Base-by-base conservation (phyloP, 768 basidiomycete species). In the Mycena indigotica region DNA sequence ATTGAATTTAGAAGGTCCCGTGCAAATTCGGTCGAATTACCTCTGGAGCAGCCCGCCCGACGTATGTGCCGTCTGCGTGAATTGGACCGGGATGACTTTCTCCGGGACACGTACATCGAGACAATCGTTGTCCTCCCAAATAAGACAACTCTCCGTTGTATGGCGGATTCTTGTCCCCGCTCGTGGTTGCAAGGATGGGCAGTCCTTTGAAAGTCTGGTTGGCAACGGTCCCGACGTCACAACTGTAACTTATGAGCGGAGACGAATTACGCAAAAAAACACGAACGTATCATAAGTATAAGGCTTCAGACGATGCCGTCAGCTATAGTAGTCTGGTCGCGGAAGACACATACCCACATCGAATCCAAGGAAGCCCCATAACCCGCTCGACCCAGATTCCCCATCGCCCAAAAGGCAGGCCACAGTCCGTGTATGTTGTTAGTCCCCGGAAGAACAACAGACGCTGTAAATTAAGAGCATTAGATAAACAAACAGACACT, bases 1-100 rank as follows among this genome's bases (percentile, higher is more conserved):
- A n/a, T n/a, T n/a, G n/a, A n/a, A n/a, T n/a, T n/a, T n/a, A n/a
- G n/a, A n/a, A n/a, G n/a, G n/a, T n/a, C n/a, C n/a, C n/a, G n/a
- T n/a, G n/a, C n/a, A n/a, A n/a, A n/a, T n/a, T n/a, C n/a, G n/a
- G n/a, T n/a, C n/a, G n/a, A n/a, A n/a, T n/a, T n/a, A n/a, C n/a
- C n/a, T 35, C 32, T 1, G 93, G 93, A 4, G 93, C 90, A 26
- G 87, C 70, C 49, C 94, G 83, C 13, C 93, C 94, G 23, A 89
- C 84, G 66, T 84, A 95, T 2, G 86, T 80, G 28, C 93, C 93
- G 62, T 96, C 90, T 0, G 74, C 57, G 57, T 87, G 86, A 48
- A 84, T 71, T 23, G 95, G 95, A 10, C 95, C 95, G 3, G 95
- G 95, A 72, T 97, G 95, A 8, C 85, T 77, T 72, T 95, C 90